Percentiles rank a stretch among this genome's conserved stretches.
phyloP scores from a whole-genome alignment of 78 protist genomes.

The Bodo saltans region DNA sequence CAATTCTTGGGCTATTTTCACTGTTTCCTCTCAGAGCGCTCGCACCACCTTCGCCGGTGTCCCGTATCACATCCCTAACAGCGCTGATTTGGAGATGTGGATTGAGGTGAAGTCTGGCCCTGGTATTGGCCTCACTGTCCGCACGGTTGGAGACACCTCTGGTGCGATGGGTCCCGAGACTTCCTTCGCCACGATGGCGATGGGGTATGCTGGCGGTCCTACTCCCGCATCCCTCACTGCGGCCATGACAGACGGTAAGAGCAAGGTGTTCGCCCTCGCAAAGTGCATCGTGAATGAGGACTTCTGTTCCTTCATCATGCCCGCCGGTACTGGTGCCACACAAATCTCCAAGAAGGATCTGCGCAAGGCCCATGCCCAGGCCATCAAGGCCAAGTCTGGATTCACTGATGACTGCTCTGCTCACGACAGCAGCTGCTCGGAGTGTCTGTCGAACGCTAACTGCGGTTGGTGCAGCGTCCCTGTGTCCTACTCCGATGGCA shows the following conservation, averaged over 20 bases:
- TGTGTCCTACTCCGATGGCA: not conserved
- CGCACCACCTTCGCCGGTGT: not conserved
- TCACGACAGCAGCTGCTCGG: not conserved
- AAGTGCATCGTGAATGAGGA: not conserved
- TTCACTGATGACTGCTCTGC: not conserved
- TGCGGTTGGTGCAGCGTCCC: not conserved
- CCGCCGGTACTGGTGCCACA: no score
- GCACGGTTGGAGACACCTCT: not conserved
- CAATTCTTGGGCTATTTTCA: not conserved
- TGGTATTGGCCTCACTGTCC: not conserved
- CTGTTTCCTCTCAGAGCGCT: not conserved
- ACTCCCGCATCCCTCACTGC: not conserved
- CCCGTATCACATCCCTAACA: not conserved
- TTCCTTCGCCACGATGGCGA: not conserved
- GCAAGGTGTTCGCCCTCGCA: not conserved
- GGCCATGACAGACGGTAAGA: not conserved
- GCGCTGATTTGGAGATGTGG: not conserved
- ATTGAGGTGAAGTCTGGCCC: not conserved
- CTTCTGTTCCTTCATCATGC: not conserved
- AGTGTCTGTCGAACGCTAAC: not conserved
- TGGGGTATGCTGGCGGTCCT: not conserved
- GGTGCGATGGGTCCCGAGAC: not conserved
- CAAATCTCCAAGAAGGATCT: no score
- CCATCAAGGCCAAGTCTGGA: not conserved
- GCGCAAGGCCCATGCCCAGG: no score